Percentiles rank a stretch among this genome's conserved stretches.
Conservation (phyloP, 768 basidiomycete genomes). For the Suillus spraguei region DNA sequence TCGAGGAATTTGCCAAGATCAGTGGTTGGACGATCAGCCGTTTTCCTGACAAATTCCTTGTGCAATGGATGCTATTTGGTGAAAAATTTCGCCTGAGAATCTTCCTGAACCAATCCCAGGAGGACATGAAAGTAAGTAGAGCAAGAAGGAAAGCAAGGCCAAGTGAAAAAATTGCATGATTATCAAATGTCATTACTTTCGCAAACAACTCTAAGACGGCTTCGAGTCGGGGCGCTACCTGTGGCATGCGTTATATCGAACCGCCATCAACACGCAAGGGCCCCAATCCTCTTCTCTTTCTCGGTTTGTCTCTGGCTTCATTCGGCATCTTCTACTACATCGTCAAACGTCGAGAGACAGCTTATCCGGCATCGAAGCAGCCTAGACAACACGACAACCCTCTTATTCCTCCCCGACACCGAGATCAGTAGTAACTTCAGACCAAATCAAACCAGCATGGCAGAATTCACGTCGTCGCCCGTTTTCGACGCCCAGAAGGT, state of each 20-base stretch:
- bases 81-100: neutral
- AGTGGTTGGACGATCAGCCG: neutral
- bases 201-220: slow-evolving; percentile 3
- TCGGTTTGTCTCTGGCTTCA: slow-evolving; percentile 56
- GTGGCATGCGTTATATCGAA: slow-evolving; percentile 3
- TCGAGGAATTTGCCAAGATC: neutral
- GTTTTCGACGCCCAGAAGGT: slow-evolving; percentile 72
- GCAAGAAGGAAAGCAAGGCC: neutral
- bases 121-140: neutral
- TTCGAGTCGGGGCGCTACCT: slow-evolving; percentile 3
- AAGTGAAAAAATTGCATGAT: neutral
- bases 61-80: too few relatives aligned
- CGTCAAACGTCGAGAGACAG: slow-evolving; percentile 56
- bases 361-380: slow-evolving; percentile 60
- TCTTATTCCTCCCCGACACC: slow-evolving; percentile 61
- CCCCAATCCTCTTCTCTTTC: slow-evolving; percentile 67
- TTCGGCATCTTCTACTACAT: slow-evolving; percentile 60
- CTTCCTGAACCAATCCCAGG: neutral
- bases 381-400: slow-evolving; percentile 67
- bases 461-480: slow-evolving; percentile 9
- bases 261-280: slow-evolving; percentile 29
- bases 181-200: slow-evolving; percentile 4
- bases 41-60: too few relatives aligned
- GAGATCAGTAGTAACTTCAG: slow-evolving; percentile 19
- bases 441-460: neutral